Evolutionary conservation across 169 alveolate genomes (phyloP), one percentile per base, ranked within the genome.

Genomic region (Plasmodium cynomolgi): DNA sequence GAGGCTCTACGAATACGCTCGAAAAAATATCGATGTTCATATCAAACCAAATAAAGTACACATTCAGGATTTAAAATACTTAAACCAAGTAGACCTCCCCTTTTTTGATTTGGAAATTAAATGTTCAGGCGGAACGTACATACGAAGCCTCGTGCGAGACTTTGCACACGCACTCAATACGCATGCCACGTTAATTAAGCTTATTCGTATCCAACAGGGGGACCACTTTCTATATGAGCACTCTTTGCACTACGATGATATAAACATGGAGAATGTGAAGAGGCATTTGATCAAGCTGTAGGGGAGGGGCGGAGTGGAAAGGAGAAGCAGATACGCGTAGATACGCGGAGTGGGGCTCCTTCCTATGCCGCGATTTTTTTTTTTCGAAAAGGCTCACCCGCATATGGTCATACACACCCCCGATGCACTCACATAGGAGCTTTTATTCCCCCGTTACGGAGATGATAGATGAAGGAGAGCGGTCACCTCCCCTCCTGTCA

Each of bases 51-150:
- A 37, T 44, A 75, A 79, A 50, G 92, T 96, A 81, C 62, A 62
- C 72, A 39, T 84, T 17, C 50, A 47, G 3, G 23, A 58, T 56
- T 17, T 68, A 26, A 33, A 41, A 75, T 29, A 56, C n/a, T n/a
- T 71, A 44, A 73, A 72, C 23, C 68, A 50, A 56, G 11, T 74
- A 1, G 82, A 96, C 93, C 81, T 96, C 6, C 97, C 97, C 37
- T 77, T 94, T 72, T 95, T 96, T 29, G 92, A 95, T 39, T 44
- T 96, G 8, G 54, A 93, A 37, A 93, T 95, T 23, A 73, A 83
- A 47, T 81, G 97, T 84, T 96, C 97, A 23, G 95, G 96, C 20
- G 97, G 97, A 17, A 96, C 97, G 29, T 96, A 96, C 91, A 95
- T 96, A 83, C 83, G 97, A 72, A 95, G 97, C 84, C 77, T 96